Base-by-base conservation (phyloP, 371 early-diverging fungal genomes). In the Pancytospora epiphaga region DNA sequence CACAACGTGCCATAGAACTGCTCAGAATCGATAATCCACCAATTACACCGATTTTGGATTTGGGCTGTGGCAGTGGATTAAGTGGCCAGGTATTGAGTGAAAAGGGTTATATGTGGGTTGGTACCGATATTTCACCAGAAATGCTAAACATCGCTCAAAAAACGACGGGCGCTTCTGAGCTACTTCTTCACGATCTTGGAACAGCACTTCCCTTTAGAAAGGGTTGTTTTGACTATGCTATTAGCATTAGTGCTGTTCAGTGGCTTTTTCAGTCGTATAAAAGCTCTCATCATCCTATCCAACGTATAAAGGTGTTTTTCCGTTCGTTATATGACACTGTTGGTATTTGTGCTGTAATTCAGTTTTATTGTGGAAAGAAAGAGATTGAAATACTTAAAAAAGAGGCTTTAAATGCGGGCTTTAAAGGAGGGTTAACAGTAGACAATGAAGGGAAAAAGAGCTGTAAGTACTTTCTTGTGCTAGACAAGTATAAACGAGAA, bases 231-330 rank as follows among this genome's bases (percentile, higher is more conserved):
- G 97, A 96, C 78, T 95, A 93, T 15, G 91, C 90, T 36, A 91
- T 97, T n/a, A 89, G 90, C 81, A 88, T 96, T 27, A 95, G 95
- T 18, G 94, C 91, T 0, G 77, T 98, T 30, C 98, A 98, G 82
- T 98, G 97, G 98, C 86, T 98, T 38, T 93, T 94, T 80, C 93
- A 94, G 77, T 93, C 93, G 2, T 94, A 94, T 80, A 89, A 89
- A 75, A 75, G 79, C 34, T 36, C 85, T 84, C 74, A 89, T 89
- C 75, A 83, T 85, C 95, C 95, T 19, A 84, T 86, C 58, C 82
- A 85, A 2, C 86, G 98, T 32, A 84, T 98, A 12, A 82, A 81
- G 50, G 85, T 88, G 2, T 96, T 98, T 80, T 96, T 98, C 73
- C 86, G 88, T 2, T 89, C 91, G 0, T 82, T 95, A 25, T 94